Conservation (phyloP, 2,329 filamentous ascomycete genomes). For the Capronia coronata region DNA sequence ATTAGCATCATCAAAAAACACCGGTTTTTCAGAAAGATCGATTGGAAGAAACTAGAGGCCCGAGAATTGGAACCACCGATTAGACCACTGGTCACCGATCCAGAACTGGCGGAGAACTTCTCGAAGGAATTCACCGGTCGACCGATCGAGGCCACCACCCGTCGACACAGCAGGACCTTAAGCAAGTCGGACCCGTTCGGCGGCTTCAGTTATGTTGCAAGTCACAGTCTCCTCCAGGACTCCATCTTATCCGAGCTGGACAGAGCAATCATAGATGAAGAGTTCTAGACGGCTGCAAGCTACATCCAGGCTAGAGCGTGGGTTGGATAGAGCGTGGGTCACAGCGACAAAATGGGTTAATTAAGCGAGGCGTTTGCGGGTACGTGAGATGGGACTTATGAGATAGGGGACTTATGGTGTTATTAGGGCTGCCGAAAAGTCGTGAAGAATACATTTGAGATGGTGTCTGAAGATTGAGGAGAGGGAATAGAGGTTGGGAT, state of each 20-base stretch:
- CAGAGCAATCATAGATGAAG: conserved; percentile 24
- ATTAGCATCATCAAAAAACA: conserved; percentile 80
- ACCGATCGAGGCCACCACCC: conserved; percentile 23
- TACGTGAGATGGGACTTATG: neutral
- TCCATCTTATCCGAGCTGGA: conserved; percentile 26
- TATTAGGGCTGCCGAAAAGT: neutral
- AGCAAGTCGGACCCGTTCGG: conserved; percentile 41
- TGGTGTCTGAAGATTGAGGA: too few relatives aligned
- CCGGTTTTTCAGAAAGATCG: conserved; percentile 92
- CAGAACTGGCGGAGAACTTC: conserved; percentile 95
- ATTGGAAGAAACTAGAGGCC: conserved; percentile 81
- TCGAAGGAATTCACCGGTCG: conserved; percentile 73
- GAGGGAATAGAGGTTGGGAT: too few relatives aligned
- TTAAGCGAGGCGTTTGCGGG: neutral
- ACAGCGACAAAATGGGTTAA: neutral
- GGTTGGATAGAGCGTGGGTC: neutral
- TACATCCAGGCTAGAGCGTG: neutral
- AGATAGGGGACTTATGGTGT: too few relatives aligned
- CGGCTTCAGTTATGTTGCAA: conserved; percentile 46
- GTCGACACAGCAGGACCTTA: conserved; percentile 23
- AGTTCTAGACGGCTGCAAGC: conserved; percentile 2
- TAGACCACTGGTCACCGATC: conserved; percentile 87
- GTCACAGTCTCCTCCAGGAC: conserved; percentile 41
- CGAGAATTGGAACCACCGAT: conserved; percentile 85
- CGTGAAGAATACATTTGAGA: too few relatives aligned